Percentiles rank a stretch among this genome's conserved stretches.
These are phyloP conservation scores for Trichosporon asahii DNA, from an alignment of 1,284 basidiomycete genomes.

Conservation along the genomic window DNA sequence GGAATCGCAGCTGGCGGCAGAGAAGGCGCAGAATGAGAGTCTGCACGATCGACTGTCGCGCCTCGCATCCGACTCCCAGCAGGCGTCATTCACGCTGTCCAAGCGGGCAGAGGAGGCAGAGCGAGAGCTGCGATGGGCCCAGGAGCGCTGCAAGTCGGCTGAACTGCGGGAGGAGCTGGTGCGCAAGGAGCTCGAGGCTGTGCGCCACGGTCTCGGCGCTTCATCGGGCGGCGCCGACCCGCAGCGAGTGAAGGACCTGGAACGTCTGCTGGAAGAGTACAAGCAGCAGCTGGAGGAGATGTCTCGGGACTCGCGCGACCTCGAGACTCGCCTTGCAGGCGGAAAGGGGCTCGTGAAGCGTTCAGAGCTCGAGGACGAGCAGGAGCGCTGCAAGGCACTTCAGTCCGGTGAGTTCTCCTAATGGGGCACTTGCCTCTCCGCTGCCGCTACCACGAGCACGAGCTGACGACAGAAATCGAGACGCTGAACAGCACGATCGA, in stretches of 20 bases:
- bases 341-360: conserved; percentile 43
- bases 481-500: conserved; percentile 29
- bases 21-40: conserved; percentile 32
- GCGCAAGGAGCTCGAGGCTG: conserved; percentile 37
- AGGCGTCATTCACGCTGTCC: conserved; percentile 30
- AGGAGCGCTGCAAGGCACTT: conserved; percentile 21
- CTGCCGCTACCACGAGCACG: no score
- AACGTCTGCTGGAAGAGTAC: conserved; percentile 37
- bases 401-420: conserved; percentile 28
- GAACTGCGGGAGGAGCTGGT: conserved; percentile 41
- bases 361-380: conserved; percentile 29
- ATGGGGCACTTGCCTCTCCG: not conserved
- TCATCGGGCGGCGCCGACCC: conserved; percentile 11
- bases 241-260: conserved; percentile 30
- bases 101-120: conserved; percentile 34
- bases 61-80: conserved; percentile 31
- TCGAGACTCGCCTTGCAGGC: conserved; percentile 34
- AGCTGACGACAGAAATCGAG: conserved; percentile 16
- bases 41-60: conserved; percentile 34
- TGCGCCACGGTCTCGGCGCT: not conserved
- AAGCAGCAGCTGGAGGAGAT: conserved; percentile 36
- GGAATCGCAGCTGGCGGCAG: conserved; percentile 32
- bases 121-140: conserved; percentile 47
- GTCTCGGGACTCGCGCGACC: conserved; percentile 36
- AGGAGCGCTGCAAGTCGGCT: conserved; percentile 40